These are phyloP conservation scores for Citrus sp. DNA, from an alignment of 345 rosid species.

Conservation along the genomic window DNA sequence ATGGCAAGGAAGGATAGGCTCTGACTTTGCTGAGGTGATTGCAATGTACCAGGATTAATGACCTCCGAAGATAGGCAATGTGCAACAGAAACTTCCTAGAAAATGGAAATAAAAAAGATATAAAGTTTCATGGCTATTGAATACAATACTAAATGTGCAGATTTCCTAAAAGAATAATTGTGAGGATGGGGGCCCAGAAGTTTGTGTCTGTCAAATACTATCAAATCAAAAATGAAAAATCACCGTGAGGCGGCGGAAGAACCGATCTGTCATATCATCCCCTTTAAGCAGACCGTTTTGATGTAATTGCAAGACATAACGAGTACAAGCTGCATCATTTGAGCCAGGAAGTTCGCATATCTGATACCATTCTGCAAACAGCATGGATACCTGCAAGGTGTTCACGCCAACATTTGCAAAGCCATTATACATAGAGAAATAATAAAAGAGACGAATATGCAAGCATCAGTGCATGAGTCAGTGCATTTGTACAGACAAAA, in stretches of 20 bases:
- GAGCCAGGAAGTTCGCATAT: constrained; percentile 77
- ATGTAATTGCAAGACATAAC: constrained; percentile 67
- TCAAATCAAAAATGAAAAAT: neutral
- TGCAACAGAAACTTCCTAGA: constrained; percentile 77
- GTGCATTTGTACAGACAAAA: neutral
- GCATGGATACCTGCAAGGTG: constrained; percentile 54
- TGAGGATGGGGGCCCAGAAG: neutral
- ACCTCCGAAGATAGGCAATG: constrained; percentile 81
- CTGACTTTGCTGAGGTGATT: constrained; percentile 66
- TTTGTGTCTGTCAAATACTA: neutral
- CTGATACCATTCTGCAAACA: constrained; percentile 74
- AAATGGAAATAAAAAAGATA: constrained; percentile 4
- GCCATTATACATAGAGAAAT: neutral
- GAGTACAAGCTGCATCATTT: constrained; percentile 61
- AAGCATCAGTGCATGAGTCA: neutral
- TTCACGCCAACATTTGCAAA: neutral
- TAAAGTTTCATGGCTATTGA: neutral
- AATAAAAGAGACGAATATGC: neutral
- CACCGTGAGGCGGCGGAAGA: constrained; percentile 78
- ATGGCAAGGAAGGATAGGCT: constrained; percentile 74
- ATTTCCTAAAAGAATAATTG: neutral
- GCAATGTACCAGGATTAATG: constrained; percentile 52
- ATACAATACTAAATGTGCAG: neutral
- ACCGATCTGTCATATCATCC: constrained; percentile 79
- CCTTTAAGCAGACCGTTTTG: constrained; percentile 82